Percentiles rank a stretch among this genome's conserved stretches.
Evolutionary conservation across 306 rosid species (phyloP).

Genomic region (Hippophae rhamnoides): DNA sequence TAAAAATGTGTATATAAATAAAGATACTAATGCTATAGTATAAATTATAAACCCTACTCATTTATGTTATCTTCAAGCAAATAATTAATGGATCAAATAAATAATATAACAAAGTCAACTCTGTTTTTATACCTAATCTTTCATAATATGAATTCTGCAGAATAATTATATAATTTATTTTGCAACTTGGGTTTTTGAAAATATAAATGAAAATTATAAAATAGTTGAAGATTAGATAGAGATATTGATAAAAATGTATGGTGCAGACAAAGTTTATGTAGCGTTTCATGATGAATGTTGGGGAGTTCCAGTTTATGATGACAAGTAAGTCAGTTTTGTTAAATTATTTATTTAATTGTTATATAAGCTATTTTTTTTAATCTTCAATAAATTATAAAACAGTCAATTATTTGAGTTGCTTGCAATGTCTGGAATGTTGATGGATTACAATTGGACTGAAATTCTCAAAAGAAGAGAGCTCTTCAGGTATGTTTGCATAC

Average conservation of each 20-base stretch:
- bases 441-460: constrained; percentile 98
- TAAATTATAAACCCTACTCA: no score
- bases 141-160: no score
- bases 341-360: neutral
- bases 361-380: neutral
- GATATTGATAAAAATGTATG: neutral
- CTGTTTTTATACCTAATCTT: no score
- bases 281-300: constrained; percentile 94
- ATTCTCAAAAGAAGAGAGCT: constrained; percentile 75
- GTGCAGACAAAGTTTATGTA: constrained; percentile 66
- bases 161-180: no score
- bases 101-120: no score
- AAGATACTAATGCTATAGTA: no score
- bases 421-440: constrained; percentile 86
- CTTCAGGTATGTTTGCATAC: constrained; percentile 39
- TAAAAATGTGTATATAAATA: no score
- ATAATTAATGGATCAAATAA: no score
- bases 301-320: constrained; percentile 95
- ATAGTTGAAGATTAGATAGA: neutral
- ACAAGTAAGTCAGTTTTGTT: constrained; percentile 41
- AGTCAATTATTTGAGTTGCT: constrained; percentile 95
- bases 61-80: no score
- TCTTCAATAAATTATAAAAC: constrained; percentile 14
- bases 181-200: no score
- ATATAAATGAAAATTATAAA: neutral